Base-by-base conservation (phyloP, 345 rosid species). In the Gossypium arboreum region DNA sequence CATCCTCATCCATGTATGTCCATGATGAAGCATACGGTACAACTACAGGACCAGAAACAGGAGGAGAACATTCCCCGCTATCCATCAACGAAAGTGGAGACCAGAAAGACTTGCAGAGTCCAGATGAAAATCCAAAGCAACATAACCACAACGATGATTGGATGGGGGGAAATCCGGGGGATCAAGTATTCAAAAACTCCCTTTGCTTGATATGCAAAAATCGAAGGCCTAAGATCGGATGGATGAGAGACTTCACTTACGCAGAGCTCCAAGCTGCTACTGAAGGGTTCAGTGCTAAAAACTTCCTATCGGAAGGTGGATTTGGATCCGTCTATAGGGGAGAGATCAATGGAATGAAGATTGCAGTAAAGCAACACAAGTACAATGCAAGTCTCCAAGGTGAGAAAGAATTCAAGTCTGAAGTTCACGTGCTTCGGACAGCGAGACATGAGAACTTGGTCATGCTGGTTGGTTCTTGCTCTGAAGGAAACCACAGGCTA, bases 301-400 rank as follows among this genome's bases (percentile, higher is more conserved):
- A 88, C 57, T 90, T 79, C 80, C 69, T 90, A 13, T 86, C 91
- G 2, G 88, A 88, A 83, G 92, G 92, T 3, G 94, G 89, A n/a
- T 90, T 87, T 63, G 92, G 94, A 22, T 83, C 83, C 24, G 94
- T 88, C 27, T 87, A 41, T 57, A 82, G 27, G 79, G 94, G 94
- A 66, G 80, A 85, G 24, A 61, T 85, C 15, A 76, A 84, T 61
- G 86, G 85, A 58, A 16, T 82, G 64, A 83, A 78, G 70, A 76
- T 90, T 70, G 94, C 94, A 1, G 89, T 90, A 29, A 90, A 90
- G 83, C 87, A 84, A 74, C 86, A 88, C 51, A 88, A 88, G 69
- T n/a, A 17, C 39, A 68, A 68, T 60, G 84, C 81, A 18, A 86
- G 94, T 69, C 70, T 77, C 39, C 92, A 88, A 65, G 92, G 90